These are phyloP conservation scores for Cenchrus fungigraminus DNA, from an alignment of 176 grass and related monocot species.

Conservation along the genomic window DNA sequence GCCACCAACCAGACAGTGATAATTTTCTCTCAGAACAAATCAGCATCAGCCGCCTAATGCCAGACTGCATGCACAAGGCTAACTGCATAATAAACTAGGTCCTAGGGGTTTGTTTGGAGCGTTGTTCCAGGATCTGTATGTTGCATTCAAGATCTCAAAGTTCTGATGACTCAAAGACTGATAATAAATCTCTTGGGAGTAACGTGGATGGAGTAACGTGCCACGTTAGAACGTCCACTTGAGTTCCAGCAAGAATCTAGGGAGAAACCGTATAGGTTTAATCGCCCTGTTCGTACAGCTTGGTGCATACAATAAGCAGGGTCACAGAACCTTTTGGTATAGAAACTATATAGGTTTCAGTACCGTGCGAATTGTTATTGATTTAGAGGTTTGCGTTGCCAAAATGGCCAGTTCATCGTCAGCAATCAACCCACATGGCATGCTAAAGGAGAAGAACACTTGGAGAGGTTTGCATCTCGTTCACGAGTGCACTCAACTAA, in stretches of 20 bases:
- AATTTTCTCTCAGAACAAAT: too few relatives aligned
- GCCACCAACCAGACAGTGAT: too few relatives aligned
- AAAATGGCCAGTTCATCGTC: background rate
- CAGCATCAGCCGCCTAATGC: background rate
- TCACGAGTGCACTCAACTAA: too few relatives aligned
- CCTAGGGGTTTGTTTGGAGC: background rate
- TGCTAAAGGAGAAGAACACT: background rate
- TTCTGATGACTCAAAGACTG: background rate
- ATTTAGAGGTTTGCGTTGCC: background rate
- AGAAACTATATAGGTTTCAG: background rate
- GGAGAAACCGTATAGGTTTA: background rate
- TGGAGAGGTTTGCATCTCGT: background rate
- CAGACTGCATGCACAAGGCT: background rate
- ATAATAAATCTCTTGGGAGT: background rate
- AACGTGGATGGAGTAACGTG: background rate
- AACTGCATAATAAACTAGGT: background rate
- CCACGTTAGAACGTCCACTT: background rate
- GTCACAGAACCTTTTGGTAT: background rate
- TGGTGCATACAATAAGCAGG: background rate
- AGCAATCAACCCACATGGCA: slow-evolving; percentile 3
- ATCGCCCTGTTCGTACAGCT: background rate
- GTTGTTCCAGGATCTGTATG: background rate
- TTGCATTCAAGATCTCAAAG: background rate
- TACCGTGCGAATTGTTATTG: background rate
- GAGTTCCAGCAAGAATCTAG: slow-evolving; percentile 10